phyloP scores from a whole-genome alignment of 331 rosid species.

The Pyracantha coccinea region DNA sequence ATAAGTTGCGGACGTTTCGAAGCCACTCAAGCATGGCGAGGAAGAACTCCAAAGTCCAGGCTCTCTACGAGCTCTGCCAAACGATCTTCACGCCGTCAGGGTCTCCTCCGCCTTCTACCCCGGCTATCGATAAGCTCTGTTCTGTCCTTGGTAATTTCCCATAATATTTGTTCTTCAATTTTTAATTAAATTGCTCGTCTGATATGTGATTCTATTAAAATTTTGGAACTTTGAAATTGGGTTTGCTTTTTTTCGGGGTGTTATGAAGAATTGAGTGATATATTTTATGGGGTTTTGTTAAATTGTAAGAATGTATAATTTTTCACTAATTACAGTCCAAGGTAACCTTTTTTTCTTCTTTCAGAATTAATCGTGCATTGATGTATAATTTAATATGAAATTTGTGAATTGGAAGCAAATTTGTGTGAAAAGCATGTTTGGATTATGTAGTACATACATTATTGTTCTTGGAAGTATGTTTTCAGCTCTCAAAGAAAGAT shows the following conservation, averaged over 20 bases:
- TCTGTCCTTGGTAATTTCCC: constrained; percentile 55
- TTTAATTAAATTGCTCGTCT: too few relatives aligned
- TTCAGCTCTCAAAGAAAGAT: neutral
- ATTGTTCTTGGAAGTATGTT: neutral
- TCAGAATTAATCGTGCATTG: neutral
- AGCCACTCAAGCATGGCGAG: constrained; percentile 41
- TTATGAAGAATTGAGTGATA: constrained; percentile 3
- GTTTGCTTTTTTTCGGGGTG: constrained; percentile 3
- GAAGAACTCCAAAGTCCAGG: constrained; percentile 56
- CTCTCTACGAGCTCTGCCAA: constrained; percentile 62
- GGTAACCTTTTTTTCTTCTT: neutral
- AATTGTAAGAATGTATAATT: neutral
- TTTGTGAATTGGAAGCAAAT: neutral
- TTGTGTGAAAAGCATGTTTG: neutral
- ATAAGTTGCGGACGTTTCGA: constrained; percentile 36
- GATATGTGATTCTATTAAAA: neutral
- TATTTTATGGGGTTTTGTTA: neutral
- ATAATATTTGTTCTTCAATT: neutral
- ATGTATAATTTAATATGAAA: neutral
- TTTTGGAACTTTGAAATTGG: neutral
- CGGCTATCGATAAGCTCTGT: constrained; percentile 40
- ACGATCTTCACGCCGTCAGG: constrained; percentile 41
- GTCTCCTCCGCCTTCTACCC: constrained; percentile 39
- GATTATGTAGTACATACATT: neutral
- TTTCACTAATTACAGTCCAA: neutral